A percentile compares a stretch with the other conserved stretches of the same genome.
Evolutionary conservation across 2,329 filamentous ascomycete species (phyloP).

Genomic region (Botrytis squamosa): DNA sequence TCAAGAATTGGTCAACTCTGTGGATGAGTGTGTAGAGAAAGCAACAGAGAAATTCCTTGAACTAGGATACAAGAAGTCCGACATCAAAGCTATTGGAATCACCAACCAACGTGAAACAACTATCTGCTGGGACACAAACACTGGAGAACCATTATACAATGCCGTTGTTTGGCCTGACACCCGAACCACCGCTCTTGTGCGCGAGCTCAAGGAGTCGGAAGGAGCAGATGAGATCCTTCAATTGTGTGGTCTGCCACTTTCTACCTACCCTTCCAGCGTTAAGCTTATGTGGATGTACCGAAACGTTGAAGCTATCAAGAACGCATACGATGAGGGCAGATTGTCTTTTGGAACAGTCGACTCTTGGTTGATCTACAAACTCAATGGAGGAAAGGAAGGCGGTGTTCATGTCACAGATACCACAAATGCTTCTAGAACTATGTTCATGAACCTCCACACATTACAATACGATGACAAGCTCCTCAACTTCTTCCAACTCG

Average conservation of each 20-base stretch:
- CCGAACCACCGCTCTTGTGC: slow-evolving; percentile 68
- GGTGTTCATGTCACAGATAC: slow-evolving; percentile 74
- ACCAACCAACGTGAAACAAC: slow-evolving; percentile 67
- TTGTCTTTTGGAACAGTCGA: slow-evolving; percentile 80
- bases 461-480: slow-evolving; percentile 72
- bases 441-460: slow-evolving; percentile 82
- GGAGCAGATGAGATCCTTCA: slow-evolving; percentile 66
- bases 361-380: slow-evolving; percentile 76
- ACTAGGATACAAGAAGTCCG: slow-evolving; percentile 62
- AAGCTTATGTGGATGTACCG: slow-evolving; percentile 77
- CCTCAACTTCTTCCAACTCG: slow-evolving; percentile 72
- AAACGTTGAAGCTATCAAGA: slow-evolving; percentile 63
- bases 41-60: slow-evolving; percentile 68
- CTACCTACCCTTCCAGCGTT: slow-evolving; percentile 77
- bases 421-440: slow-evolving; percentile 80
- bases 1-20: slow-evolving; percentile 68
- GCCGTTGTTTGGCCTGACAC: slow-evolving; percentile 86
- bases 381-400: slow-evolving; percentile 67
- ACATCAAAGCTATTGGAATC: slow-evolving; percentile 75
- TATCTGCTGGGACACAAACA: slow-evolving; percentile 74
- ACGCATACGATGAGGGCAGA: slow-evolving; percentile 68
- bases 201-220: slow-evolving; percentile 65
- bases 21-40: slow-evolving; percentile 73
- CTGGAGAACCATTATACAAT: slow-evolving; percentile 74
- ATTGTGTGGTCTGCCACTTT: slow-evolving; percentile 74